Conservation (phyloP, 2,329 filamentous ascomycete genomes). For the Chalaropsis thielavioides region DNA sequence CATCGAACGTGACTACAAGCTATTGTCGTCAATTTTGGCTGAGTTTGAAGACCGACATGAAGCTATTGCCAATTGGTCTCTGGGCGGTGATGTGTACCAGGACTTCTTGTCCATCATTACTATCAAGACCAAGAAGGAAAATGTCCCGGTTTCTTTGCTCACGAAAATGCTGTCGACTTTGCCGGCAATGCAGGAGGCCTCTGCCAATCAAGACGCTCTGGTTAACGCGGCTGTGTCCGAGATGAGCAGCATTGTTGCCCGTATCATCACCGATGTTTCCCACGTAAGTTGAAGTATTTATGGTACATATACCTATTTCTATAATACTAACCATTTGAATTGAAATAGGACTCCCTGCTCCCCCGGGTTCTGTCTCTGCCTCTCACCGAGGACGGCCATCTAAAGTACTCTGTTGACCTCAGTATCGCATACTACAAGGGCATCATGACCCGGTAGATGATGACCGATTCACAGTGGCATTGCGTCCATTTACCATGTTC, state of each 20-base stretch:
- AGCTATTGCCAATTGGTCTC: constrained; percentile 56
- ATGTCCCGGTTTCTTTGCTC: constrained; percentile 32
- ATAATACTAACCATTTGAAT: constrained; percentile 19
- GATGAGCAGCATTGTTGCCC: constrained; percentile 62
- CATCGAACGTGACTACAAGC: constrained; percentile 65
- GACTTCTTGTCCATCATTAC: constrained; percentile 42
- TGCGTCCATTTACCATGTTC: too few relatives aligned
- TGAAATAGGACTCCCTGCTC: constrained; percentile 22
- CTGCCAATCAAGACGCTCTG: constrained; percentile 28
- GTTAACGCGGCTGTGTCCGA: constrained; percentile 65
- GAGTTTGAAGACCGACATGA: constrained; percentile 53
- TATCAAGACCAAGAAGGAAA: constrained; percentile 28
- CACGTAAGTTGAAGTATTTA: constrained; percentile 40
- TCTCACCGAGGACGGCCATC: constrained; percentile 56
- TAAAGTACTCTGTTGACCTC: constrained; percentile 55
- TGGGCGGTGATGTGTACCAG: constrained; percentile 66
- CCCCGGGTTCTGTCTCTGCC: constrained; percentile 42
- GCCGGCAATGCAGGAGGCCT: constrained; percentile 37
- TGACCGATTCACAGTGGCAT: too few relatives aligned
- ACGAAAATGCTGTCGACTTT: constrained; percentile 44
- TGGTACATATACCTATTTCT: constrained; percentile 21
- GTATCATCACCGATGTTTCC: constrained; percentile 41
- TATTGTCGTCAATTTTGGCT: constrained; percentile 52
- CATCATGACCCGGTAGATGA: constrained; percentile 36
- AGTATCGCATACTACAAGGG: constrained; percentile 54